Evolutionary conservation across 352 stramenopile species (phyloP).

Genomic region (Globisporangium spinosum): DNA sequence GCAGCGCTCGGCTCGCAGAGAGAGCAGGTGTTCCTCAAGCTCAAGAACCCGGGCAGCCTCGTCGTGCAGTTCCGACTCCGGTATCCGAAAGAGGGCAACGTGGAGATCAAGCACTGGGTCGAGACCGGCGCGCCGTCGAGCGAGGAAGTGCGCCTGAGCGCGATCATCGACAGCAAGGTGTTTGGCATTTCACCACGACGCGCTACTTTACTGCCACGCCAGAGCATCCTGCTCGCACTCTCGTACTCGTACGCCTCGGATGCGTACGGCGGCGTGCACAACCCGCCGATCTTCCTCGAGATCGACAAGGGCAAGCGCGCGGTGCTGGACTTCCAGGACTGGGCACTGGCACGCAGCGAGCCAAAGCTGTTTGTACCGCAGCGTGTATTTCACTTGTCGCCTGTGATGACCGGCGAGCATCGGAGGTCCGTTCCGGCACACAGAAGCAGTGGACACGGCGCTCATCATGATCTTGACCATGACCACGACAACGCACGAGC

Average conservation of each 20-base stretch:
- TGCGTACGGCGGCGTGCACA: conserved; percentile 78
- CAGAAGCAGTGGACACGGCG: background rate
- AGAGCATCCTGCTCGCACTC: conserved; percentile 63
- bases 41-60: conserved; percentile 86
- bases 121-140: conserved; percentile 84
- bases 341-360: conserved; percentile 59
- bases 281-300: conserved; percentile 83
- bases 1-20: conserved; percentile 42
- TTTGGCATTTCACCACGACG: conserved; percentile 54
- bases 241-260: conserved; percentile 69
- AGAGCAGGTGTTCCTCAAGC: conserved; percentile 68
- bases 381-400: conserved; percentile 54
- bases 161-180: conserved; percentile 79
- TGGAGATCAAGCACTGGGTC: conserved; percentile 93
- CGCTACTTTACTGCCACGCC: conserved; percentile 48
- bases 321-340: conserved; percentile 78
- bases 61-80: conserved; percentile 81
- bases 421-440: conserved; percentile 16
- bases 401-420: conserved; percentile 73
- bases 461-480: background rate
- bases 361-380: conserved; percentile 69
- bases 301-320: conserved; percentile 90
- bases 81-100: conserved; percentile 89
- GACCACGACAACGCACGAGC: conserved; percentile 13
- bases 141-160: conserved; percentile 66